Conservation (phyloP, 1,284 basidiomycete species). For the Moesziomyces antarcticus region DNA sequence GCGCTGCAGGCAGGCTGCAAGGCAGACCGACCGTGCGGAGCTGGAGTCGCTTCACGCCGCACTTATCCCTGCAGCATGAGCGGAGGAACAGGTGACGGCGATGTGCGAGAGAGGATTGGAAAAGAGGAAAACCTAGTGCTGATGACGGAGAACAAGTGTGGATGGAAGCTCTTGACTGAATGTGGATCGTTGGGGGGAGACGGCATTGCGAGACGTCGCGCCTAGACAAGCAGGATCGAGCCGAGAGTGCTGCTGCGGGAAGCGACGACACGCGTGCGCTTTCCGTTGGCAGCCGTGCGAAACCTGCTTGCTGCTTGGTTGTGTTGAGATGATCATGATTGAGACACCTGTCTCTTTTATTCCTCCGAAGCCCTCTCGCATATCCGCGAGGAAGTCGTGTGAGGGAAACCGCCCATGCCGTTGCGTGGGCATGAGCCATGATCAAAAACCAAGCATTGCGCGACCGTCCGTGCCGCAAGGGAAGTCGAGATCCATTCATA, state of each 20-base stretch:
- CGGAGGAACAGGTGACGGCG: not conserved
- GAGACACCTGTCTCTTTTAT: slow-evolving; percentile 39
- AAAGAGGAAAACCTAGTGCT: slow-evolving; percentile 6
- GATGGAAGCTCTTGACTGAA: slow-evolving; percentile 22
- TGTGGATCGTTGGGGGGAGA: slow-evolving; percentile 6
- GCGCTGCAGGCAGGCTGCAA: slow-evolving; percentile 1
- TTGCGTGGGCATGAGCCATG: slow-evolving; percentile 18
- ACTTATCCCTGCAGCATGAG: not conserved
- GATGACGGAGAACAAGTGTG: slow-evolving; percentile 2
- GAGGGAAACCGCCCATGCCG: slow-evolving; percentile 17
- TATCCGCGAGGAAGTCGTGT: slow-evolving; percentile 49
- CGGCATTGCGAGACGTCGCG: slow-evolving; percentile 27
- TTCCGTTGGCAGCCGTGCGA: slow-evolving; percentile 12
- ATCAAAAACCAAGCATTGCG: slow-evolving; percentile 28
- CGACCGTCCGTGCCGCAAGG: slow-evolving; percentile 34
- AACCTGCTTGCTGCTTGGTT: slow-evolving; percentile 32
- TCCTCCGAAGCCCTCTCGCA: slow-evolving; percentile 56
- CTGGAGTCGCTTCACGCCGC: not conserved
- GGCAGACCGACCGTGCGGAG: not conserved
- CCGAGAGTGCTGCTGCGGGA: slow-evolving; percentile 5
- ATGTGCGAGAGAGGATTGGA: not conserved
- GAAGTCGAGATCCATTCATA: slow-evolving; percentile 15
- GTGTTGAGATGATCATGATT: slow-evolving; percentile 23
- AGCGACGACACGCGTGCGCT: not conserved
- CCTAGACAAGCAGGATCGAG: slow-evolving; percentile 29